Base-by-base conservation (phyloP, 345 rosid species). In the Lagerstroemia speciosa region DNA sequence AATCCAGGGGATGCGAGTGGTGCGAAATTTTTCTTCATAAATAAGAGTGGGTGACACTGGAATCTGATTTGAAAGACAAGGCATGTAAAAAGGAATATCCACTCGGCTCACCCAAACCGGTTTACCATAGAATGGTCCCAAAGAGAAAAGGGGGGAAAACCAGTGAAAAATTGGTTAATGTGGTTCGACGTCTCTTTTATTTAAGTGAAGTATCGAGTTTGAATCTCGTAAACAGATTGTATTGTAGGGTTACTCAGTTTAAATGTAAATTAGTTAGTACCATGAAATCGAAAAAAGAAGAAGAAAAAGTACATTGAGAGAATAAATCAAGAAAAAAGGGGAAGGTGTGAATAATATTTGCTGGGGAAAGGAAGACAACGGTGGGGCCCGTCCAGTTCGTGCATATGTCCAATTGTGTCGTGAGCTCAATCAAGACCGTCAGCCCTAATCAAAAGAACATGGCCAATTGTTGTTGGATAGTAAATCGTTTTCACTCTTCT, bases 371-470 rank as follows among this genome's bases (percentile, higher is more conserved):
- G 63, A 12, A 26, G 34, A 58, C 33, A 58, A 58, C 1, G 0
- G 9, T 58, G 63, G 63, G 63, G 34, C 34, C 33, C 2, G 34
- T 7, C 16, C 1, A 58, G 63, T 26, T 10, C 63, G 33, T 58
- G 33, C 63, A 58, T 27, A 2, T 57, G 63, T 58, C 63, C 3
- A 58, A 27, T 10, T 58, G 32, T 27, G 34, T 30, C 6, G 9
- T 26, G 31, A 41, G 11, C 46, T 46, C n/a, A 19, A 53, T n/a
- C 7, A 20, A 53, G 27, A 17, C 12, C 1, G 27, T 53, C 60
- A 53, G 60, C 29, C 60, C 60, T 53, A 5, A 53, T 53, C 61
- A 26, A 22, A 55, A 55, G 61, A 58, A 58, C 34, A 58, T 58
- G 63, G 63, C 33, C 61, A 2, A 22, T 55, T 30, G 34, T 5